Conservation (phyloP, 768 basidiomycete genomes). For the Leccinum incarnatum region DNA sequence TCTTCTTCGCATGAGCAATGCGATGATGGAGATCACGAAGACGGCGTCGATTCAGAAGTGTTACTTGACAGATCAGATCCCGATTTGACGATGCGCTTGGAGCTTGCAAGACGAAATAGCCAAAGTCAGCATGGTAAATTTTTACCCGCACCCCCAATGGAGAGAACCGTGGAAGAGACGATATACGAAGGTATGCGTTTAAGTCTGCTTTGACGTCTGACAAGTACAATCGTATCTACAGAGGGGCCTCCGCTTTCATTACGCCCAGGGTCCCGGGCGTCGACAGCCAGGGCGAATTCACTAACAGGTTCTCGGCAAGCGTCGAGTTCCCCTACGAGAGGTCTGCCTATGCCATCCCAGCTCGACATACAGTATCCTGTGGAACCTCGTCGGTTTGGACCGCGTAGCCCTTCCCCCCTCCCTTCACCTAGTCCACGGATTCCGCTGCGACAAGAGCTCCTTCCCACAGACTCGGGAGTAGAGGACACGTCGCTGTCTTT, state of each 20-base stretch:
- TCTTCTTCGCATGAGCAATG: slow-evolving; percentile 44
- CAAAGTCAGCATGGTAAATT: slow-evolving; percentile 62
- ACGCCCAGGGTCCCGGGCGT: slow-evolving; percentile 55
- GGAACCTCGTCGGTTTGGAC: slow-evolving; percentile 66
- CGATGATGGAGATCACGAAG: slow-evolving; percentile 40
- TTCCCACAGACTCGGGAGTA: slow-evolving; percentile 46
- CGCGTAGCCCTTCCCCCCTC: slow-evolving; percentile 71
- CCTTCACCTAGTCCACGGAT: slow-evolving; percentile 46
- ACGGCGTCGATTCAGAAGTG: slow-evolving; percentile 41
- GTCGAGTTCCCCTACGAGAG: slow-evolving; percentile 39
- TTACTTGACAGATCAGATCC: slow-evolving; percentile 65
- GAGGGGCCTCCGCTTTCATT: slow-evolving; percentile 59
- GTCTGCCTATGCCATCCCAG: slow-evolving; percentile 32
- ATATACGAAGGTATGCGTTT: slow-evolving; percentile 70
- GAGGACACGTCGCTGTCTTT: slow-evolving; percentile 38
- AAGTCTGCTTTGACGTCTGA: slow-evolving; percentile 3
- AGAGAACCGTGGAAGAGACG: slow-evolving; percentile 55
- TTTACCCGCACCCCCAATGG: slow-evolving; percentile 39
- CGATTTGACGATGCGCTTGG: slow-evolving; percentile 74
- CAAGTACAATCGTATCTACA: slow-evolving; percentile 23
- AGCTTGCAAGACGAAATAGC: slow-evolving; percentile 82
- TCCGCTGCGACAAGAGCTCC: slow-evolving; percentile 30
- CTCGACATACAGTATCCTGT: slow-evolving; percentile 47
- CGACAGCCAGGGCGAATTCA: slow-evolving; percentile 39
- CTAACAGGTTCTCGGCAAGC: slow-evolving; percentile 49